These are phyloP conservation scores for Botryobasidium botryosum DNA, from an alignment of 768 basidiomycete genomes.

Conservation along the genomic window DNA sequence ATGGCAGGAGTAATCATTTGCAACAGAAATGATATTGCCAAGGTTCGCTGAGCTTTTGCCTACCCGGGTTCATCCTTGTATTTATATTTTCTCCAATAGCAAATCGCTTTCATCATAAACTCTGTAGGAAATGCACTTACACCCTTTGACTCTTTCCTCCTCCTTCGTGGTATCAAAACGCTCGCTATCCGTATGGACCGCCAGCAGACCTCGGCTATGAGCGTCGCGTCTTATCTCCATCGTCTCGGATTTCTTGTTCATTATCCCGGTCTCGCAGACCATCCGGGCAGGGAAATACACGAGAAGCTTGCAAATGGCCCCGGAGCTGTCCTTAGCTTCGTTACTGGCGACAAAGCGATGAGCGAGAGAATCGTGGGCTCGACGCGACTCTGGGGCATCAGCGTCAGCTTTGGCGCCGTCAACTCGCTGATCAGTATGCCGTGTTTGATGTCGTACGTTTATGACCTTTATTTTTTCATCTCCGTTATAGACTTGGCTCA, in stretches of 20 bases:
- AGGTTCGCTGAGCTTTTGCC: conserved; percentile 28
- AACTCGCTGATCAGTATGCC: conserved; percentile 99
- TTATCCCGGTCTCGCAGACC: conserved; percentile 75
- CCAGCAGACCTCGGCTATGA: conserved; percentile 66
- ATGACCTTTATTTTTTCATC: background rate
- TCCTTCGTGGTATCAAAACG: conserved; percentile 90
- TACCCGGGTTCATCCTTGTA: background rate
- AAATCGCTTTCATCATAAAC: conserved; percentile 85
- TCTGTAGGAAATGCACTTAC: conserved; percentile 85
- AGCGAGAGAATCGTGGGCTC: conserved; percentile 88
- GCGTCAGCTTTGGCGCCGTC: conserved; percentile 94
- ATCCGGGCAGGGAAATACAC: conserved; percentile 79
- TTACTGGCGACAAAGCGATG: conserved; percentile 76
- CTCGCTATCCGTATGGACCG: conserved; percentile 91
- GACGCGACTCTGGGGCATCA: conserved; percentile 91
- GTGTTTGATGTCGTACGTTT: conserved; percentile 94
- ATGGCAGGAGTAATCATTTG: conserved; percentile 96
- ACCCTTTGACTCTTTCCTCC: conserved; percentile 91
- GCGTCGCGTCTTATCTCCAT: conserved; percentile 75
- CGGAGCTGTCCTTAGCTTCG: conserved; percentile 89
- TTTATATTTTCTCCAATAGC: conserved; percentile 26
- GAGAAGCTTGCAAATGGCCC: conserved; percentile 78
- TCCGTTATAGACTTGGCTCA: conserved; percentile 1
- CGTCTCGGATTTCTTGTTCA: conserved; percentile 76
- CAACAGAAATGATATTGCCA: conserved; percentile 77